Evolutionary conservation across 306 rosid genomes (phyloP).

Genomic region (Trichosanthes cucumerina): DNA sequence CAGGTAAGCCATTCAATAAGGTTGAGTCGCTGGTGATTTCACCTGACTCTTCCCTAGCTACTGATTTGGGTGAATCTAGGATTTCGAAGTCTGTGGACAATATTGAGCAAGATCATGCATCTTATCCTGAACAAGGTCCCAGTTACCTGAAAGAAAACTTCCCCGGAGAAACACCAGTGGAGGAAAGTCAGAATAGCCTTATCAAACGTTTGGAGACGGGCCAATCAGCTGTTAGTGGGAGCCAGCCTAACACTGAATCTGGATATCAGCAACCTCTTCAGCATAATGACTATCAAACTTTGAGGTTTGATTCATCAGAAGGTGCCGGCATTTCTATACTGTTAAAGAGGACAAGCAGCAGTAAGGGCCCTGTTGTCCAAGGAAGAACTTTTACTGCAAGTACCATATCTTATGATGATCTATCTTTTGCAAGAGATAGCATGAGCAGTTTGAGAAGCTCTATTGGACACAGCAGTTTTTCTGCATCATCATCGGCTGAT

Average conservation of each 20-base stretch:
- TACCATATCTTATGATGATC: slow-evolving; percentile 44
- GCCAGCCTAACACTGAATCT: slow-evolving; percentile 15
- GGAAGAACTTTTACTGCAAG: slow-evolving; percentile 59
- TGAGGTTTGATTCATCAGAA: slow-evolving; percentile 40
- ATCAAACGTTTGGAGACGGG: slow-evolving; percentile 24
- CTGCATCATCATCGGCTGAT: slow-evolving; percentile 68
- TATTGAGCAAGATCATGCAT: slow-evolving; percentile 30
- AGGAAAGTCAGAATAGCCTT: slow-evolving; percentile 27
- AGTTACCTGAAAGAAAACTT: slow-evolving; percentile 27
- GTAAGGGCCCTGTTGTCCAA: slow-evolving; percentile 57
- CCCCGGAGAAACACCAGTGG: slow-evolving; percentile 21
- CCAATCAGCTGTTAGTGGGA: slow-evolving; percentile 22
- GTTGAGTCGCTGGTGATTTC: slow-evolving; percentile 15
- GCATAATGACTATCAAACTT: slow-evolving; percentile 26
- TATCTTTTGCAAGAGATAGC: slow-evolving; percentile 53
- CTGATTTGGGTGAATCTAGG: slow-evolving; percentile 24
- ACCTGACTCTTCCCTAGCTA: slow-evolving; percentile 25
- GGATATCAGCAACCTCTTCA: slow-evolving; percentile 35
- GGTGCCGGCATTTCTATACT: slow-evolving; percentile 80
- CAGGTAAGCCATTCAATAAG: slow-evolving; percentile 26
- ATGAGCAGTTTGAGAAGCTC: slow-evolving; percentile 57
- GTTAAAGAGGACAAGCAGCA: slow-evolving; percentile 68
- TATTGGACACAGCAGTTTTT: slow-evolving; percentile 52
- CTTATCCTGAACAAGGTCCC: slow-evolving; percentile 26
- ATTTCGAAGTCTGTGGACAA: slow-evolving; percentile 23